These are phyloP conservation scores for Trichoderma endophyticum DNA, from an alignment of 2,329 filamentous ascomycete species.

Conservation along the genomic window DNA sequence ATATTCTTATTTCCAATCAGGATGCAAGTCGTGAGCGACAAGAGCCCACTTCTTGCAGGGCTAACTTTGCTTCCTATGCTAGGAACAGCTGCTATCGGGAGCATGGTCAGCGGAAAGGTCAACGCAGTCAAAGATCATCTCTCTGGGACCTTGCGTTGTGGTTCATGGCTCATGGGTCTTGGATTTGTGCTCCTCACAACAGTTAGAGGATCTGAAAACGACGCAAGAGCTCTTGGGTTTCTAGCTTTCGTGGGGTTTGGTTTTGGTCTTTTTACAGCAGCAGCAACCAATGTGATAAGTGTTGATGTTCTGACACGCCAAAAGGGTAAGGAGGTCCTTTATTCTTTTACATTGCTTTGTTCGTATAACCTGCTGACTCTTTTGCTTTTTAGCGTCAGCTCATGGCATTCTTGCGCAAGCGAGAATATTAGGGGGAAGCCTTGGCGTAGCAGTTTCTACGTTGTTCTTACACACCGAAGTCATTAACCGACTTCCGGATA, in stretches of 20 bases:
- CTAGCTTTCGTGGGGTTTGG: conserved; percentile 51
- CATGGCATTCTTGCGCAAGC: conserved; percentile 53
- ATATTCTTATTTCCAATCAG: conserved; percentile 50
- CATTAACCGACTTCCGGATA: conserved; percentile 28
- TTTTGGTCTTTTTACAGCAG: conserved; percentile 48
- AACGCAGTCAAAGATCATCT: conserved; percentile 42
- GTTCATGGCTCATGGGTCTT: conserved; percentile 42
- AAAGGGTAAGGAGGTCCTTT: conserved; percentile 38
- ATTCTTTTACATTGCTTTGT: not conserved
- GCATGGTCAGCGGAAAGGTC: conserved; percentile 39
- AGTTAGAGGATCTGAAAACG: conserved; percentile 29
- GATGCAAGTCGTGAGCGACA: conserved; percentile 49
- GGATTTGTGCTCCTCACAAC: conserved; percentile 48
- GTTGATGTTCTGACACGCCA: conserved; percentile 43
- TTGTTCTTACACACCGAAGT: conserved; percentile 40
- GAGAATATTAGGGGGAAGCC: conserved; percentile 51
- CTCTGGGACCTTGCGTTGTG: conserved; percentile 42
- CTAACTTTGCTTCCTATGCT: conserved; percentile 54
- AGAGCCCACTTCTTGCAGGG: conserved; percentile 45
- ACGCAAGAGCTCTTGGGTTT: conserved; percentile 48
- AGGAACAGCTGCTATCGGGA: conserved; percentile 46
- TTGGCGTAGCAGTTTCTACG: conserved; percentile 53
- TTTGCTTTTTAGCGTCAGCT: conserved; percentile 40
- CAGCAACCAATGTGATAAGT: conserved; percentile 45
- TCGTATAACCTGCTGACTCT: conserved; percentile 18